Percentiles rank a stretch among this genome's conserved stretches.
phyloP scores from a whole-genome alignment of 2,329 filamentous ascomycete species.

The Colletotrichum sp. region DNA sequence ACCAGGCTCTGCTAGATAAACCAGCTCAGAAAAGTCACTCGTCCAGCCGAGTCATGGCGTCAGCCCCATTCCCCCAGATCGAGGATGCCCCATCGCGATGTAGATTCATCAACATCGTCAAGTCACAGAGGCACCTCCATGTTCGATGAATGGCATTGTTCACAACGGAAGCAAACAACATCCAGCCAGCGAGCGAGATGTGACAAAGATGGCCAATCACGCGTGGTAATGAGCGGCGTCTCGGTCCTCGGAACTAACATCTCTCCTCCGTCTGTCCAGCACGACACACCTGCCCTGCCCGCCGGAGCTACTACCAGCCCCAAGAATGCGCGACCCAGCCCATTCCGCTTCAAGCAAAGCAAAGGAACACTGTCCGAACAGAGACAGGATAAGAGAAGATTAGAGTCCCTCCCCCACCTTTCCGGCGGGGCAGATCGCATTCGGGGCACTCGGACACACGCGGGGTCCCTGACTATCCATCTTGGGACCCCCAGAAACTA shows the following conservation, averaged over 20 bases:
- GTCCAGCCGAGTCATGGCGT: not conserved
- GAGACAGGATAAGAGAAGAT: not conserved
- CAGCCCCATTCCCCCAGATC: not conserved
- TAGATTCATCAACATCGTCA: not conserved
- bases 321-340: not conserved
- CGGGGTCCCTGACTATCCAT: not conserved
- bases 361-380: not conserved
- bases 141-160: not conserved
- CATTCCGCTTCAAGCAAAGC: not conserved
- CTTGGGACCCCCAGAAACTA: not conserved
- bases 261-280: not conserved
- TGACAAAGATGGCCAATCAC: not conserved
- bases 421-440: slow-evolving; percentile 12
- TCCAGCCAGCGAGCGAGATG: not conserved
- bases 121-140: not conserved
- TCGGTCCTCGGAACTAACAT: not conserved
- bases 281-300: not conserved
- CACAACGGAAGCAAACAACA: not conserved
- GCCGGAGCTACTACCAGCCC: not conserved
- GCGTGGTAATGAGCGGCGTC: not conserved
- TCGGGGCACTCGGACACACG: not conserved
- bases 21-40: not conserved
- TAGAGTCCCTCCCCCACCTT: not conserved
- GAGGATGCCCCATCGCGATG: not conserved
- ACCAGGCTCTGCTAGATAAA: not conserved